Evolutionary conservation across 2,329 filamentous ascomycete genomes (phyloP), one percentile per base, ranked within the genome.

Genomic region (Pseudohalonectria lignicola): DNA sequence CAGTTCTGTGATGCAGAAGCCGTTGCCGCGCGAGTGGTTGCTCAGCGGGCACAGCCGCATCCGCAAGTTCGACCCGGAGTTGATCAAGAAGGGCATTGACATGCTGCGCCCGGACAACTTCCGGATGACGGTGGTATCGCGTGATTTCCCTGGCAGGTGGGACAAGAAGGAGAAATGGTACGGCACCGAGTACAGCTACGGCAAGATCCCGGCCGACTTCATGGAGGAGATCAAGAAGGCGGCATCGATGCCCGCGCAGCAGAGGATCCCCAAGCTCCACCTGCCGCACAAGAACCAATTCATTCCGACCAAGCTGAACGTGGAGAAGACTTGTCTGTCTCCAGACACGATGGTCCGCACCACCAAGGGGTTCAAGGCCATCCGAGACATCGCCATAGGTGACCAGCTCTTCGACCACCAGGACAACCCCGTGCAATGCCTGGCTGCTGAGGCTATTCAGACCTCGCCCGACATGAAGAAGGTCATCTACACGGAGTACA

Each of bases 81-180:
- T 74, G 36, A 94, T 98, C 54, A 70, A 76, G 46, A 68, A 82
- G 45, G 84, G 79, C 0, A 66, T 96, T 49, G 69, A 74, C 4
- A 83, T 76, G 51, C 62, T 98, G 34, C 73, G 80, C 16, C 84
- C 88, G 0, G 88, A 96, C 55, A 96, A 95, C 54, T 87, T 96
- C 63, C 76, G 86, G 21, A 72, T 95, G 56, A 80, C 77, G 2
- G 69, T 96, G 36, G 77, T 93, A 20, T 90, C 86, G 18, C 84
- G 87, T 52, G 81, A 84, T 8, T 83, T 80, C 47, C 88, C 88
- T 0, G 88, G 86, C 0, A 72, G 76, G 37, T 95, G 86, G 85
- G 74, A 93, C 46, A 64, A 80, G 55, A 93, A 83, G 53, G 92
- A 98, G 64, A 86, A 88, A 55, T 98, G 92, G 92, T 98, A 98